Base-by-base conservation (phyloP, 192 early-diverging fungal species). In the Mortierella hygrophila region DNA sequence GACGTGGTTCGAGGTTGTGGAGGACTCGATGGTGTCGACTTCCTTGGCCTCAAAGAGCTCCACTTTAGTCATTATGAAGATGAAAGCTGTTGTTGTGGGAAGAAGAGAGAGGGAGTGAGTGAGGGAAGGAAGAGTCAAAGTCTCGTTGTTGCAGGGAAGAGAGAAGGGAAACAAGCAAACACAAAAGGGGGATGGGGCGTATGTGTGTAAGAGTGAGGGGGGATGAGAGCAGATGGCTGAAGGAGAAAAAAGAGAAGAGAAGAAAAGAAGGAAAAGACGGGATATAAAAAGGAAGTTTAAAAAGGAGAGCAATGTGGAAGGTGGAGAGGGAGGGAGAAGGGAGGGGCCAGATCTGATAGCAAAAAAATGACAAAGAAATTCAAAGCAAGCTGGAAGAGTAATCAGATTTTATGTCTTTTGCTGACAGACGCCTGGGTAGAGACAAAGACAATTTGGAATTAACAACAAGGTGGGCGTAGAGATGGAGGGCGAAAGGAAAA, bases 191-290 rank as follows among this genome's bases (percentile, higher is more conserved):
- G 10, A 3, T 20, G 18, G 70, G 41, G 23, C 0, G 71, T 26
- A 29, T n/a, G 40, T 15, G 70, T 42, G 40, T 10, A 6, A n/a
- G 47, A 26, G 23, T n/a, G 54, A 41, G 35, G 20, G 44, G 42
- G 23, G 42, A 42, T 42, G 26, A 38, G 21, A 63, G 23, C 35
- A 41, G 20, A 13, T 60, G 52, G 57, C 54, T 13, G 40, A 55
- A 42, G 49, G 37, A 75, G 37, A 75, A 69, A 16, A 69, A 10
- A 47, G 18, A 68, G 40, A 41, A 60, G 57, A 76, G 15, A 65
- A 60, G 15, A 41, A 63, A 37, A 13, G 40, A 76, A n/a, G 42
- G 9, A 40, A 68, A 32, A 65, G 4, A 32, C 40, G 15, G 38
- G 37, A 38, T 7, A 40, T 37, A 54, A 57, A 76, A 76, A 49